Evolutionary conservation across 192 early-diverging fungal species (phyloP), one percentile per base, ranked within the genome.

Genomic region (Kickxella alabastrina): DNA sequence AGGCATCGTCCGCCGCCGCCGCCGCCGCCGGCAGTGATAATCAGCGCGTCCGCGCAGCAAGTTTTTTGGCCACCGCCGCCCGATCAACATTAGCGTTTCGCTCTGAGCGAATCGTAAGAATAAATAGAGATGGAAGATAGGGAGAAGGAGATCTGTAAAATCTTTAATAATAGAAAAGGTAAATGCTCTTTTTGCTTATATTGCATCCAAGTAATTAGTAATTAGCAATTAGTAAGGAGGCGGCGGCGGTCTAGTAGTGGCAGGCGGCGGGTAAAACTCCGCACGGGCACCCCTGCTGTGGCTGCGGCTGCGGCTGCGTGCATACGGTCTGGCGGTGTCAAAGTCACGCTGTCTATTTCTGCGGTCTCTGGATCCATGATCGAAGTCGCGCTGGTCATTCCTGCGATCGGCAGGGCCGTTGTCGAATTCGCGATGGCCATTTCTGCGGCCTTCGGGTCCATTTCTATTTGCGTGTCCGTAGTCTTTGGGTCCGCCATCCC

Each of bases 31-130:
- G n/a, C n/a, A n/a, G n/a, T n/a, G n/a, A n/a, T n/a, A n/a, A n/a
- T n/a, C n/a, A n/a, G n/a, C n/a, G n/a, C 53, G 62, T 10, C 63
- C n/a, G 19, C 57, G 63, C 22, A 74, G 70, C 59, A 54, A 47
- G 39, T 74, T 74, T 50, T 66, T 74, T 38, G 22, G 47, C 10
- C 63, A 59, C 3, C 48, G 59, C 14, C 39, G 34, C 8, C 39
- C 63, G 1, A 27, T 74, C 15, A 17, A 29, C 4, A 31, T 74
- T 13, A 47, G 32, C 1, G 46, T 49, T 1, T 54, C 70, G 0
- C 43, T 74, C 0, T 72, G 31, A 59, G 49, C 24, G 26, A 18
- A 35, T 31, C 12, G 7, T n/a, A 21, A 40, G 39, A 43, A 51
- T 35, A 31, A 45, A 45, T 12, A 44, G n/a, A 3, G 22, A 17